phyloP scores from a whole-genome alignment of 2,329 filamentous ascomycete species.

The Talaromyces amestolkiae region DNA sequence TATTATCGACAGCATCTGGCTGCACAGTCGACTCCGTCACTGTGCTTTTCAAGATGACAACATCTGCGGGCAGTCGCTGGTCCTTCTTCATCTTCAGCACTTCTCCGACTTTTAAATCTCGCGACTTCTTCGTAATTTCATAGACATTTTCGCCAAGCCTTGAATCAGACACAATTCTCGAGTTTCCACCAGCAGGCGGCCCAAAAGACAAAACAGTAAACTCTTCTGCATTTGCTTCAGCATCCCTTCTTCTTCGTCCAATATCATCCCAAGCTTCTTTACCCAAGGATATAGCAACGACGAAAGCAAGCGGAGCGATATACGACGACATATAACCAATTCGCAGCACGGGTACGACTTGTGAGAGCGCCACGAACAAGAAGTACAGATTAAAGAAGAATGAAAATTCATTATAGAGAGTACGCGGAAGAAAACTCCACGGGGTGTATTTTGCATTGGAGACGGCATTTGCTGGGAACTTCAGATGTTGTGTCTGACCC shows the following conservation, averaged over 20 bases:
- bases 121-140: slow-evolving; percentile 76
- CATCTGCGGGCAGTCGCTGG: slow-evolving; percentile 89
- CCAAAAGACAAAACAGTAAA: slow-evolving; percentile 76
- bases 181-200: slow-evolving; percentile 29
- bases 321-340: slow-evolving; percentile 97
- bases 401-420: slow-evolving; percentile 97
- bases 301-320: slow-evolving; percentile 86
- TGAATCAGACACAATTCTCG: slow-evolving; percentile 7
- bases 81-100: slow-evolving; percentile 91
- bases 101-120: slow-evolving; percentile 89
- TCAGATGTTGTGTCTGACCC: slow-evolving; percentile 67
- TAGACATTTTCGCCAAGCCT: slow-evolving; percentile 43
- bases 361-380: slow-evolving; percentile 87
- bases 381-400: slow-evolving; percentile 99
- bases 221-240: slow-evolving; percentile 88
- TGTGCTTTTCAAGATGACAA: slow-evolving; percentile 84
- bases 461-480: slow-evolving; percentile 85
- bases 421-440: slow-evolving; percentile 88
- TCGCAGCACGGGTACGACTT: slow-evolving; percentile 81
- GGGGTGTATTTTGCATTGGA: slow-evolving; percentile 98
- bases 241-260: slow-evolving; percentile 76
- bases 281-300: slow-evolving; percentile 84
- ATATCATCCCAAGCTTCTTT: slow-evolving; percentile 97
- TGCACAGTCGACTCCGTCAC: slow-evolving; percentile 51
- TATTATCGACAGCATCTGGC: slow-evolving; percentile 25